Evolutionary conservation across 352 stramenopile genomes (phyloP).

Genomic region (Aphanomyces euteiches): DNA sequence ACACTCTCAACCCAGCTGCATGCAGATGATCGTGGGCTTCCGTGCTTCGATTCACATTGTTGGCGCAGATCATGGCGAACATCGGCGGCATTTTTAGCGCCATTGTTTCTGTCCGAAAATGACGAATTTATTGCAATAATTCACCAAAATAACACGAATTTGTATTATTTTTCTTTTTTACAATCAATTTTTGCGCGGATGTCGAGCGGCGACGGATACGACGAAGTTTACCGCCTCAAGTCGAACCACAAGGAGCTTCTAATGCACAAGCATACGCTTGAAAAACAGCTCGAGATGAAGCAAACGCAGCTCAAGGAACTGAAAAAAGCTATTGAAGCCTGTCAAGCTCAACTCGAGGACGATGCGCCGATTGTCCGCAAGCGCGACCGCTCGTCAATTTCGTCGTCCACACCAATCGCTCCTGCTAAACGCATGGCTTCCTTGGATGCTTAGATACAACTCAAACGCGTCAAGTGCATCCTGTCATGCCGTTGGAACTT

Average conservation of each 20-base stretch:
- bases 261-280: constrained; percentile 53
- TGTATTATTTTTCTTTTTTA: neutral
- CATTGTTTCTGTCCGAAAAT: neutral
- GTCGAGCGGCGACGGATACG: constrained; percentile 11
- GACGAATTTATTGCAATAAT: neutral
- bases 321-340: constrained; percentile 40
- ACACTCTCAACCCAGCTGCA: constrained; percentile 55
- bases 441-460: neutral
- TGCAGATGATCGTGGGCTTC: constrained; percentile 61
- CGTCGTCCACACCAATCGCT: neutral
- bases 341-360: constrained; percentile 27
- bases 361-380: constrained; percentile 19
- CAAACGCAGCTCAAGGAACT: constrained; percentile 46
- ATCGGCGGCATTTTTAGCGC: constrained; percentile 37
- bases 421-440: neutral
- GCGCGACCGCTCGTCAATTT: constrained; percentile 2
- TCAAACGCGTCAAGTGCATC: too few species aligned
- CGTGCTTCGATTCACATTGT: constrained; percentile 85
- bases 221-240: constrained; percentile 51
- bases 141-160: too few species aligned
- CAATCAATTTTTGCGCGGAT: neutral
- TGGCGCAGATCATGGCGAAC: constrained; percentile 83
- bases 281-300: constrained; percentile 40
- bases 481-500: too few species aligned
- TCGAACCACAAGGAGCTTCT: constrained; percentile 58